Conservation (phyloP, 2,329 filamentous ascomycete species). For the Fulvia fulva region DNA sequence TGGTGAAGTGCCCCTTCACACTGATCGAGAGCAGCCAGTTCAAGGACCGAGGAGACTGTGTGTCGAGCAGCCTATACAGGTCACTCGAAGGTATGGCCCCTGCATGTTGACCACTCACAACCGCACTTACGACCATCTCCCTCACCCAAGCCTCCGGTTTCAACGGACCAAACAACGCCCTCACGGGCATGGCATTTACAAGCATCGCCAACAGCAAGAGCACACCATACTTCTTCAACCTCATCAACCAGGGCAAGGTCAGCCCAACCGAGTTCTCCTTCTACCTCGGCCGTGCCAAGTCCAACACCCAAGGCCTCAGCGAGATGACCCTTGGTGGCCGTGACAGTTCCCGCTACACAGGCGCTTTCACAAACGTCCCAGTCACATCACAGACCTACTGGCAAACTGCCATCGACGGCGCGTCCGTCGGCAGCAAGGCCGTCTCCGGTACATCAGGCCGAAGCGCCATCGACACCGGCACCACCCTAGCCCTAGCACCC, state of each 20-base stretch:
- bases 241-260: slow-evolving; percentile 24
- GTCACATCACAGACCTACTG: slow-evolving; percentile 27
- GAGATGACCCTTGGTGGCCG: slow-evolving; percentile 28
- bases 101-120: too few relatives aligned
- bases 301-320: slow-evolving; percentile 18
- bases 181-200: slow-evolving; percentile 26
- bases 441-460: slow-evolving; percentile 17
- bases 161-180: slow-evolving; percentile 19
- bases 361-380: slow-evolving; percentile 22
- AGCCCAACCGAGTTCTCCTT: slow-evolving; percentile 28
- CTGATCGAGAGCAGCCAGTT: not conserved
- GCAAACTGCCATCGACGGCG: slow-evolving; percentile 27
- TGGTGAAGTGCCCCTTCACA: too few relatives aligned
- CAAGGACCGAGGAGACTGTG: too few relatives aligned
- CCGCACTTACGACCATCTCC: too few relatives aligned
- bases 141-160: slow-evolving; percentile 26
- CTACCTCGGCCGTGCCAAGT: slow-evolving; percentile 26
- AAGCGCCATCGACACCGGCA: slow-evolving; percentile 29
- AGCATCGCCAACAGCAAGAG: slow-evolving; percentile 19
- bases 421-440: slow-evolving; percentile 10
- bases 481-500: slow-evolving; percentile 34
- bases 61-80: too few relatives aligned
- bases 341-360: slow-evolving; percentile 22
- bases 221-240: slow-evolving; percentile 26
- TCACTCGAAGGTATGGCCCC: too few relatives aligned